Base-by-base conservation (phyloP, 257 asterid genomes). In the Primulina huaijiensis region DNA sequence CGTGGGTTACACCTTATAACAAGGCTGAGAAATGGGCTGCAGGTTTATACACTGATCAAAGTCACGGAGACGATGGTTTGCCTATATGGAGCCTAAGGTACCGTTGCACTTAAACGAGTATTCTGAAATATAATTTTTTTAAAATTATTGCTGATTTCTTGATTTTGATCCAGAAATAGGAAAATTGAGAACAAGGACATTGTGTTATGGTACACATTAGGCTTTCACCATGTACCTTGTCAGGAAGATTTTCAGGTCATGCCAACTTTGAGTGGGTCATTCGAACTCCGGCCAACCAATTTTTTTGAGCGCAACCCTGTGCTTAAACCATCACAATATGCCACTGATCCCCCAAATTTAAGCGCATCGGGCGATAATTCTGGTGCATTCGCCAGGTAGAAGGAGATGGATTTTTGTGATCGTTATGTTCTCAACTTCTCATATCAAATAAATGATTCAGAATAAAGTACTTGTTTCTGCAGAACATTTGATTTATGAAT, bases 231-330 rank as follows among this genome's bases (percentile, higher is more conserved):
- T 62, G 82, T 82, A 60, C 91, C 95, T 0, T 68, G 79, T 75
- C 91, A 85, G 60, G 91, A 88, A 69, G 88, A 87, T 77, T 87
- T 80, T 61, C 91, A 89, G 1, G 50, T 87, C 33, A 87, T 87
- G 95, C 88, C 89, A 11, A 82, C 82, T 2, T 1, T 80, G 21
- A 76, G 58, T 2, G 70, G 65, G n/a, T 72, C 78, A 1, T 88
- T 88, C 46, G 88, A 85, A 77, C 88, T 90, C 17, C 73, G 77
- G 37, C 91, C 92, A 0, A 11, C 79, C 10, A 90, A 86, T 71
- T 90, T 88, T 72, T 90, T 90, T 52, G 90, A 84, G 74, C 85
- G 75, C 52, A 86, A 90, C 77, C 95, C 95, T 3, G 68, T 70
- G 67, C 82, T 82, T 69, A 77, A 70, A 50, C 73, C 72, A 12